A percentile compares a stretch with the other conserved stretches of the same genome.
These are phyloP conservation scores for Linum tenue DNA, from an alignment of 345 rosid species.

Conservation along the genomic window DNA sequence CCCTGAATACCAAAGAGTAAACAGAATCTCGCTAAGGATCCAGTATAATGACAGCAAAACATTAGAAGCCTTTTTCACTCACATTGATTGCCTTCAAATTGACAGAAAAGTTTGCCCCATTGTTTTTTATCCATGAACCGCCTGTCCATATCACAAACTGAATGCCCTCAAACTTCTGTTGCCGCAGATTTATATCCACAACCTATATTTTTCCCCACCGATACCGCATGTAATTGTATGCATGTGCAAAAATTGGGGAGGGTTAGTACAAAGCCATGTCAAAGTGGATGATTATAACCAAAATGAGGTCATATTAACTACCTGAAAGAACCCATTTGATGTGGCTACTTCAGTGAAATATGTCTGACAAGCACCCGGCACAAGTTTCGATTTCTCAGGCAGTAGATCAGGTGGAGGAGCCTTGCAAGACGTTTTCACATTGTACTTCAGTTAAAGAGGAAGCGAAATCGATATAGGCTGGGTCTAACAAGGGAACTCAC, in stretches of 20 bases:
- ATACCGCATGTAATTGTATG: constrained; percentile 10
- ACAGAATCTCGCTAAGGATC: neutral
- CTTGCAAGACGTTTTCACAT: constrained; percentile 9
- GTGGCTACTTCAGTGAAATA: constrained; percentile 35
- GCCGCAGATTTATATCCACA: neutral
- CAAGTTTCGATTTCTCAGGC: constrained; percentile 48
- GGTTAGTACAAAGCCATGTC: constrained; percentile 6
- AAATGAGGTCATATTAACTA: neutral
- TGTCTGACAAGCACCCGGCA: constrained; percentile 51
- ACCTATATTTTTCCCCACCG: neutral
- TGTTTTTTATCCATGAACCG: neutral
- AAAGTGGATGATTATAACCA: neutral
- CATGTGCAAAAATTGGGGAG: constrained; percentile 21
- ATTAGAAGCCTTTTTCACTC: constrained; percentile 21
- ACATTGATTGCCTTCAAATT: constrained; percentile 23
- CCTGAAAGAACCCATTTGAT: constrained; percentile 7
- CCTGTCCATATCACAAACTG: neutral
- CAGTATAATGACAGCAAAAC: neutral
- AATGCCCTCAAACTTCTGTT: neutral
- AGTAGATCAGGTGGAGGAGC: constrained; percentile 45
- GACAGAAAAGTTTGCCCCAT: constrained; percentile 31
- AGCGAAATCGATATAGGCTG: constrained; percentile 2
- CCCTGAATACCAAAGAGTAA: constrained; percentile 12
- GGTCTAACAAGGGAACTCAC: constrained; percentile 18
- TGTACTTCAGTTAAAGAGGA: constrained; percentile 2